Percentiles rank a stretch among this genome's conserved stretches.
These are phyloP conservation scores for sorghum (Sorghum bicolor) DNA, from an alignment of 176 grass and related monocot genomes.

Conservation along the genomic window DNA sequence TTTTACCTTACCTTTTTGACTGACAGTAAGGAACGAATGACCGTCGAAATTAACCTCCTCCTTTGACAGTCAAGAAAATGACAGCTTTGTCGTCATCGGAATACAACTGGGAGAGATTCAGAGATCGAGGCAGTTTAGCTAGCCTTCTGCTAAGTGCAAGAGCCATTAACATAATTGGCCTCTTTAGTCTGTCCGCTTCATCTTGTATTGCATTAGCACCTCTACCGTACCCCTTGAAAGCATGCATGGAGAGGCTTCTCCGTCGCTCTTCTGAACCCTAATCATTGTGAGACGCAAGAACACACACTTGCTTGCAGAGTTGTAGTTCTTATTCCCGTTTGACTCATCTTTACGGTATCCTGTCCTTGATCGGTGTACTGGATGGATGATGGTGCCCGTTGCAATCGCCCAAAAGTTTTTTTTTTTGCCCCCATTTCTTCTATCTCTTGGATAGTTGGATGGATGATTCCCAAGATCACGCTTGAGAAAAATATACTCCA, in stretches of 20 bases:
- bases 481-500: slow-evolving; percentile 32
- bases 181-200: not conserved
- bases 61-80: slow-evolving; percentile 6
- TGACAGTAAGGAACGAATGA: not conserved
- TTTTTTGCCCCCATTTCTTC: not conserved
- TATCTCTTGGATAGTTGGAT: slow-evolving; percentile 25
- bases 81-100: not conserved
- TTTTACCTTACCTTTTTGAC: slow-evolving; percentile 20
- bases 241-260: slow-evolving; percentile 40
- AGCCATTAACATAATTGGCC: not conserved
- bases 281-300: slow-evolving; percentile 45
- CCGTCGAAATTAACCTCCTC: not conserved
- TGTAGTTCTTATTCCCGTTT: slow-evolving; percentile 64
- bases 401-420: slow-evolving; percentile 38
- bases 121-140: not conserved
- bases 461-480: slow-evolving; percentile 38
- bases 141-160: slow-evolving; percentile 9
- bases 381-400: slow-evolving; percentile 33
- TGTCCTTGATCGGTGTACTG: slow-evolving; percentile 25
- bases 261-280: slow-evolving; percentile 31
- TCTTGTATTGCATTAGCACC: not conserved
- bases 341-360: slow-evolving; percentile 42
- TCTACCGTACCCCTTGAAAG: not conserved
- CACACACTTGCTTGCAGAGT: slow-evolving; percentile 1
- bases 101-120: not conserved